Evolutionary conservation across 78 protist genomes (phyloP).

Genomic region (Dictyostelium discoideum): DNA sequence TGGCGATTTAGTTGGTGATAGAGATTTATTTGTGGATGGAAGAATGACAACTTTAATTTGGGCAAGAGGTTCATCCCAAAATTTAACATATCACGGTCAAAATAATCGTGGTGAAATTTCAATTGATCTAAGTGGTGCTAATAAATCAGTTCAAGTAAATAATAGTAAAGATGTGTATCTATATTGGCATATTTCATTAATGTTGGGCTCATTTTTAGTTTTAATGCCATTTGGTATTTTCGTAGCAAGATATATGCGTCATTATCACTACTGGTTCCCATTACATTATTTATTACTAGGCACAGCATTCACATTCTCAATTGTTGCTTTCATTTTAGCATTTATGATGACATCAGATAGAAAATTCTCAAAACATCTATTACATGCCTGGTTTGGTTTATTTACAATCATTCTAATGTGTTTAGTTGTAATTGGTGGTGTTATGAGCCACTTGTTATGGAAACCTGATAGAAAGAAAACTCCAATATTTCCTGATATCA

Average conservation of each 20-base stretch:
- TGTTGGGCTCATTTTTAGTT: constrained; percentile 27
- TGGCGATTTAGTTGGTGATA: constrained; percentile 26
- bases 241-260: constrained; percentile 38
- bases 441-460: constrained; percentile 20
- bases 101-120: constrained; percentile 23
- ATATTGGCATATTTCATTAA: constrained; percentile 20
- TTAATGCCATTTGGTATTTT: constrained; percentile 75
- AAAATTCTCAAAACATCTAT: not conserved
- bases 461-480: constrained; percentile 15
- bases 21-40: not conserved
- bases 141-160: not conserved
- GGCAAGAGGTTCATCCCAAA: constrained; percentile 11
- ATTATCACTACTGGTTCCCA: constrained; percentile 63
- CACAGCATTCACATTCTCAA: not conserved
- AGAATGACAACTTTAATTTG: not conserved
- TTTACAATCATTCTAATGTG: not conserved
- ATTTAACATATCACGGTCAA: not conserved
- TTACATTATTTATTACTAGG: constrained; percentile 11
- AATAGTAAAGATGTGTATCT: not conserved
- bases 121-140: not conserved
- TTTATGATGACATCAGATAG: not conserved
- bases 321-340: constrained; percentile 17
- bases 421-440: not conserved
- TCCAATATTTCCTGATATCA: constrained; percentile 46
- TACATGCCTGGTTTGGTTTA: constrained; percentile 36